Evolutionary conservation across 495 filamentous ascomycete genomes (phyloP).

Genomic region (Choiromyces venosus): DNA sequence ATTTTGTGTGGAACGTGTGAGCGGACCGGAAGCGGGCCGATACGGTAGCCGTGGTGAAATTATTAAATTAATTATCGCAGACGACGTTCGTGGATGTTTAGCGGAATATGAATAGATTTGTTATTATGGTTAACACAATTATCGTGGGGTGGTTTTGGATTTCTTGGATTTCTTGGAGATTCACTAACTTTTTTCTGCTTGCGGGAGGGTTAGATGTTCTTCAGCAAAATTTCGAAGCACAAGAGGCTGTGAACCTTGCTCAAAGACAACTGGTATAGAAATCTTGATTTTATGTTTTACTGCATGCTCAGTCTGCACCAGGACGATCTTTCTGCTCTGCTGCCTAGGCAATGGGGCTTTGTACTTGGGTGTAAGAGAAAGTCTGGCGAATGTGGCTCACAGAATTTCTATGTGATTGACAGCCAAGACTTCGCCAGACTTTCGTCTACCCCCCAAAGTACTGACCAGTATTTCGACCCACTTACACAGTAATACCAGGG

Average conservation of each 20-base stretch:
- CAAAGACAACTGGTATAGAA: not conserved
- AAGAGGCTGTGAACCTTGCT: not conserved
- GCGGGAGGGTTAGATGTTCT: not conserved
- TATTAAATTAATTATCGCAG: not conserved
- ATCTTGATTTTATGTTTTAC: not conserved
- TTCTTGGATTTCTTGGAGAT: not conserved
- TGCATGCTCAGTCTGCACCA: not conserved
- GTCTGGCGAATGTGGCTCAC: too few relatives aligned
- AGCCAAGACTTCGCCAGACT: too few relatives aligned
- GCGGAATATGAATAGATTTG: not conserved
- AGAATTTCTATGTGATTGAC: too few relatives aligned
- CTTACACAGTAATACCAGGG: too few relatives aligned
- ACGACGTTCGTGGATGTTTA: not conserved
- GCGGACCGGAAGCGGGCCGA: not conserved
- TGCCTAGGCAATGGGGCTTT: not conserved
- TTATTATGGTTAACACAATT: not conserved
- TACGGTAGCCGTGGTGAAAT: not conserved
- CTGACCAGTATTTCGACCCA: too few relatives aligned
- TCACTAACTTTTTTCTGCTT: not conserved
- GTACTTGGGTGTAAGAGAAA: too few relatives aligned
- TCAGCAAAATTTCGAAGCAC: not conserved
- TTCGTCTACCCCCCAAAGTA: too few relatives aligned
- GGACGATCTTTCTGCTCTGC: not conserved
- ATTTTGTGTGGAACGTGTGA: not conserved
- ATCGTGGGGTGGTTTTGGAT: not conserved